Base-by-base conservation (phyloP, 2,329 filamentous ascomycete genomes). In the Alternaria rosae region DNA sequence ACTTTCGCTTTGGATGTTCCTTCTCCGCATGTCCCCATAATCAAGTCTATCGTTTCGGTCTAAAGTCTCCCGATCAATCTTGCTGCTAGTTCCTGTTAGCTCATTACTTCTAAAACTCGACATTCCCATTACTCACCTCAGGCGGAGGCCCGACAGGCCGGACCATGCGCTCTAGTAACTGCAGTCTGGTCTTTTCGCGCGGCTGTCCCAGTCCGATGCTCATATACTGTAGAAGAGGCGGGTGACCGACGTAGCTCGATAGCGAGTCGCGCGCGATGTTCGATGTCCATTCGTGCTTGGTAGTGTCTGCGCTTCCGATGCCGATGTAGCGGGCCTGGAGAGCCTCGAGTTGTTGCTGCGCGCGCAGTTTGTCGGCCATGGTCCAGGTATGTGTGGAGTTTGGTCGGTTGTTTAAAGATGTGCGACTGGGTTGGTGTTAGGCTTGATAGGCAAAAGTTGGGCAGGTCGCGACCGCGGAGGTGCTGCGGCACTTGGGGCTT, bases 221-320 rank as follows among this genome's bases (percentile, higher is more conserved):
- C 85, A 97, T 93, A 80, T 97, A 97, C 41, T 92, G 89, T 15
- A 98, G 85, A 63, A 97, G 85, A 8, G 93, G 91, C 15, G 93
- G 92, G 78, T 99, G 95, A 20, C 95, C 95, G 67, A 95, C 87
- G 73, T 97, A 94, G 66, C 90, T 93, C 20, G 93, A 88, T 78
- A 94, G 94, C 21, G 91, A 96, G 83, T 99, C 95, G 78, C 95
- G 93, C 77, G 93, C 88, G 77, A 98, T 94, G 83, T 98, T 99
- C 62, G 92, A 94, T 53, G 91, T 91, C 93, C 94, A 99, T 82
- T 99, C 95, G 89, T 95, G 95, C 80, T 93, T 96, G 25, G 93
- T 97, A 13, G 94, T 98, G 83, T 99, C 95, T 44, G 94, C 92
- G 80, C 97, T 94, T 23, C 95, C 95, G 5, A 95, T 98, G 71